Evolutionary conservation across 192 early-diverging fungal species (phyloP).

Genomic region (Neocallimastix lanati): DNA sequence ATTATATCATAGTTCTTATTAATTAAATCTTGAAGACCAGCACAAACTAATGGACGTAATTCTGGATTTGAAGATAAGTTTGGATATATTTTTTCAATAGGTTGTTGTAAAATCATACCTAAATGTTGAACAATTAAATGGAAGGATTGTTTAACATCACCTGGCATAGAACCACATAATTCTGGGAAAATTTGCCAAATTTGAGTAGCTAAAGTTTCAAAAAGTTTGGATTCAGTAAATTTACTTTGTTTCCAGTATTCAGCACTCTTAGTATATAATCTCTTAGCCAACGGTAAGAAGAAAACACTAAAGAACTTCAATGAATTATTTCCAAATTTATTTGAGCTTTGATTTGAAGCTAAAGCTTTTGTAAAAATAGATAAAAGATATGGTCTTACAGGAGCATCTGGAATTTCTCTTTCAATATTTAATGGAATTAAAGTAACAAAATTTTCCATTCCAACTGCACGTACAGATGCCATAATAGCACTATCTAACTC

Average conservation of each 20-base stretch:
- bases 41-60: constrained; percentile 57
- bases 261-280: constrained; percentile 41
- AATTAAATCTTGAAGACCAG: constrained; percentile 47
- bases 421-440: constrained; percentile 75
- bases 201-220: constrained; percentile 71
- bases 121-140: constrained; percentile 46
- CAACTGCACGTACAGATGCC: constrained; percentile 58
- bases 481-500: constrained; percentile 68
- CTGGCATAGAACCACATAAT: constrained; percentile 60
- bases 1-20: constrained; percentile 1
- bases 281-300: constrained; percentile 64
- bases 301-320: constrained; percentile 48
- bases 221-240: constrained; percentile 52
- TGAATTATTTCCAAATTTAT: background rate
- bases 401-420: constrained; percentile 19
- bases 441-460: constrained; percentile 54
- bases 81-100: constrained; percentile 9
- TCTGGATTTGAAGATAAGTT: constrained; percentile 39
- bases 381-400: constrained; percentile 77
- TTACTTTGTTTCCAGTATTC: constrained; percentile 27
- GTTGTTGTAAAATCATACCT: constrained; percentile 43
- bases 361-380: constrained; percentile 61
- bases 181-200: constrained; percentile 72
- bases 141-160: constrained; percentile 35
- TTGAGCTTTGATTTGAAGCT: constrained; percentile 20